Evolutionary conservation across 2,329 filamentous ascomycete species (phyloP).

Genomic region (Tolypocladium ovalisporum): DNA sequence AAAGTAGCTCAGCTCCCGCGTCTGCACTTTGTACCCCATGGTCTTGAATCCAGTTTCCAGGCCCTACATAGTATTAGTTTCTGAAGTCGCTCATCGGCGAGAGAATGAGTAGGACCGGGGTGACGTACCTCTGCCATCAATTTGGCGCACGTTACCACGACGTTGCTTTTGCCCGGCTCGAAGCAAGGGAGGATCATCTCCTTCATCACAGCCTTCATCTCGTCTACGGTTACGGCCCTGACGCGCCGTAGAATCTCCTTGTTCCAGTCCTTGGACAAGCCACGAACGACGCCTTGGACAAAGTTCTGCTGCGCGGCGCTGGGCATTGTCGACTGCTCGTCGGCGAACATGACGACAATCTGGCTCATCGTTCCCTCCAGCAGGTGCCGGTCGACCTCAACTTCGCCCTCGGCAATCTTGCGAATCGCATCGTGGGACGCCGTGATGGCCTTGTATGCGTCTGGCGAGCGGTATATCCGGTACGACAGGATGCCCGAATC

Average conservation of each 20-base stretch:
- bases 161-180: slow-evolving; percentile 65
- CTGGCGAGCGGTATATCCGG: slow-evolving; percentile 80
- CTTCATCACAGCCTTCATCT: slow-evolving; percentile 64
- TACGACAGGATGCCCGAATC: slow-evolving; percentile 76
- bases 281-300: slow-evolving; percentile 66
- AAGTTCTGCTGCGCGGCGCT: slow-evolving; percentile 77
- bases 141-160: slow-evolving; percentile 80
- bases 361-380: slow-evolving; percentile 85
- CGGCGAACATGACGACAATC: slow-evolving; percentile 77
- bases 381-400: slow-evolving; percentile 66
- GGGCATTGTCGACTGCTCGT: slow-evolving; percentile 79
- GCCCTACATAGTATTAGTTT: slow-evolving; percentile 35
- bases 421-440: slow-evolving; percentile 66
- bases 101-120: too few relatives aligned
- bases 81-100: background rate
- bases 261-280: slow-evolving; percentile 66
- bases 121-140: slow-evolving; percentile 70
- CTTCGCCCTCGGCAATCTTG: slow-evolving; percentile 60
- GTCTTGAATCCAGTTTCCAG: slow-evolving; percentile 64
- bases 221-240: slow-evolving; percentile 60
- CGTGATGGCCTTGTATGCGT: slow-evolving; percentile 74
- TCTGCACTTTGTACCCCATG: slow-evolving; percentile 69
- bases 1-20: slow-evolving; percentile 66
- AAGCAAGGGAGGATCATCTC: slow-evolving; percentile 74
- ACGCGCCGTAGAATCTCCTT: slow-evolving; percentile 68